A percentile compares a stretch with the other conserved stretches of the same genome.
These are phyloP conservation scores for Chlorella sp. DNA, from an alignment of 139 green algal species.

Conservation along the genomic window DNA sequence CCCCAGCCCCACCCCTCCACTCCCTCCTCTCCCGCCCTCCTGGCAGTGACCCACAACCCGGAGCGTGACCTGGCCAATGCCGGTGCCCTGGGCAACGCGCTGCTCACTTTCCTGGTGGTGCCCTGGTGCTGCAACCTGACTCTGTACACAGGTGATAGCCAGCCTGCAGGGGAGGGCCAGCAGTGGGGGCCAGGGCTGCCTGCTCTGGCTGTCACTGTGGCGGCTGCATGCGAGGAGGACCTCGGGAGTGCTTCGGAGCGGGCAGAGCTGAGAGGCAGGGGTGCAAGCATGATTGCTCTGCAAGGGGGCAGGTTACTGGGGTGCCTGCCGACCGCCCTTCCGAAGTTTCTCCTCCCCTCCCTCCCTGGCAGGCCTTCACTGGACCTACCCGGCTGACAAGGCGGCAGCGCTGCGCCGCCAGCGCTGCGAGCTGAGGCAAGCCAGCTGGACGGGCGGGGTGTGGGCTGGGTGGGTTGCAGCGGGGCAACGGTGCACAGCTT, in stretches of 20 bases:
- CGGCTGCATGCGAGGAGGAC: no score
- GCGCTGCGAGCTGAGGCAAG: constrained; percentile 11
- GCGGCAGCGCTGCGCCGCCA: constrained; percentile 23
- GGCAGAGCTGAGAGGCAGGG: no score
- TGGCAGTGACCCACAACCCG: constrained; percentile 21
- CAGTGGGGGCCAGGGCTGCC: no score
- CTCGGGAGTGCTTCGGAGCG: no score
- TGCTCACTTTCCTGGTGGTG: constrained; percentile 47
- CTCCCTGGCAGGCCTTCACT: constrained; percentile 47
- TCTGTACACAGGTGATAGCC: constrained; percentile 51
- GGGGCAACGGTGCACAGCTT: no score
- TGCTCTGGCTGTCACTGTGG: no score
- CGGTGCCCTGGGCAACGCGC: constrained; percentile 42
- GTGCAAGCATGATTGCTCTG: neutral
- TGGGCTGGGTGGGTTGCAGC: neutral
- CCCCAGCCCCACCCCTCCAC: neutral
- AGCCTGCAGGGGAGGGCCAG: neutral
- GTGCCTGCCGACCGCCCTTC: neutral
- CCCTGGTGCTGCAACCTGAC: constrained; percentile 57
- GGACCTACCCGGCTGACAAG: constrained; percentile 59
- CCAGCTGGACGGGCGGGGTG: neutral
- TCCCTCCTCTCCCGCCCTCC: neutral
- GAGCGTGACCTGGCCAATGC: constrained; percentile 42
- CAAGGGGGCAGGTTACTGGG: neutral
- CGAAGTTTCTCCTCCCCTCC: neutral